phyloP scores from a whole-genome alignment of 495 filamentous ascomycete genomes.

The Bombardia bombarda region DNA sequence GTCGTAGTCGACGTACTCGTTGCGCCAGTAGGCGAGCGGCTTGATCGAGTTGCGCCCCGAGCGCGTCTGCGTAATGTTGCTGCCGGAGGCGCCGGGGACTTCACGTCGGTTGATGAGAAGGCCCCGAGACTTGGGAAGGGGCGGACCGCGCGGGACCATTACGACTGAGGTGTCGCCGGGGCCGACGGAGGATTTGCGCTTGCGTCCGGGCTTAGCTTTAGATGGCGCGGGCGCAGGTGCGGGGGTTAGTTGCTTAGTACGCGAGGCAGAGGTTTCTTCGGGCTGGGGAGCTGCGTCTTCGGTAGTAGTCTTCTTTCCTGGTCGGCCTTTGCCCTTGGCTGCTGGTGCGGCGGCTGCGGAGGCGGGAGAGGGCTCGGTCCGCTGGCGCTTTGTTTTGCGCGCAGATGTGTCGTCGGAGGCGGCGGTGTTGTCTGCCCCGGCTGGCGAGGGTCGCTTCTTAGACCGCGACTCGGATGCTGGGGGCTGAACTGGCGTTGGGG shows the following conservation, averaged over 20 bases:
- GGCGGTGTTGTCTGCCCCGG: constrained; percentile 9
- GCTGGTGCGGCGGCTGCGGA: not conserved
- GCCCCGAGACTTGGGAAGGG: constrained; percentile 49
- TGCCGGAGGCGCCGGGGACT: constrained; percentile 40
- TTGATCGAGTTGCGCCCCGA: constrained; percentile 52
- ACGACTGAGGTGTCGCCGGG: constrained; percentile 31
- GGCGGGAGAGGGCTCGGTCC: constrained; percentile 3
- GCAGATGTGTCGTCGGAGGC: constrained; percentile 6
- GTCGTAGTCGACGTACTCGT: constrained; percentile 67
- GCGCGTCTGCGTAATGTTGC: constrained; percentile 38
- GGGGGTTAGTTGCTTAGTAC: constrained; percentile 1
- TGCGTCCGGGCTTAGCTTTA: constrained; percentile 26
- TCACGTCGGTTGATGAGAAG: constrained; percentile 67
- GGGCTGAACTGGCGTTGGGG: not conserved
- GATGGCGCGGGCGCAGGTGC: constrained; percentile 11
- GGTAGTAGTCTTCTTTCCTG: not conserved
- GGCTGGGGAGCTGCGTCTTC: not conserved
- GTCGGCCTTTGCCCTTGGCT: constrained; percentile 1
- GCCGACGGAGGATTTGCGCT: constrained; percentile 30
- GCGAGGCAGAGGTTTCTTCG: not conserved
- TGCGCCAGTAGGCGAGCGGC: constrained; percentile 81
- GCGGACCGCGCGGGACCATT: constrained; percentile 38
- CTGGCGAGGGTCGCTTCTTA: constrained; percentile 17
- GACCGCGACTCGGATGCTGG: not conserved
- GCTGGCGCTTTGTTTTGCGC: constrained; percentile 18